phyloP scores from a whole-genome alignment of 225 moss, liverwort and hornwort species.

The Polytrichum commune region DNA sequence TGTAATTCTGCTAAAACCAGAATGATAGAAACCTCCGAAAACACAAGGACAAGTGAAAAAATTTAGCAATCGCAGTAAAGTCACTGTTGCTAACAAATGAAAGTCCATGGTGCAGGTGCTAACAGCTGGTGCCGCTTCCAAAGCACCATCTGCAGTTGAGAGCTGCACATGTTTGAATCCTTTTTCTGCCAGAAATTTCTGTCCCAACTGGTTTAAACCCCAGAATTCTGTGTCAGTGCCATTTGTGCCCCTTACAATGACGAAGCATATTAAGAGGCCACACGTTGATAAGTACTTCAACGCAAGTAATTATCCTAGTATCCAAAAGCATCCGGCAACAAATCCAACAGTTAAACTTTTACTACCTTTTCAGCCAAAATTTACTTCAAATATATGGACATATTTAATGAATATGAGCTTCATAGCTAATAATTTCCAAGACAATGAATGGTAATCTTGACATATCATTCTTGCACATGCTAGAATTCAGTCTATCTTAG shows the following conservation, averaged over 20 bases:
- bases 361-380: background rate
- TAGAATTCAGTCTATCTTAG: too few species aligned
- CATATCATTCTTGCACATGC: too few species aligned
- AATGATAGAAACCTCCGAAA: too few species aligned
- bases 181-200: constrained; percentile 70
- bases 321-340: background rate
- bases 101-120: constrained; percentile 12
- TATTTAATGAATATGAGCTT: background rate
- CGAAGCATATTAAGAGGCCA: background rate
- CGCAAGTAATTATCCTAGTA: too few species aligned
- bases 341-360: background rate
- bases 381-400: background rate
- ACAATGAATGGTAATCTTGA: too few species aligned
- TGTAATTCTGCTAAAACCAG: too few species aligned
- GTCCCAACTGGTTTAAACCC: constrained; percentile 55
- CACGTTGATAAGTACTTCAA: background rate
- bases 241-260: background rate
- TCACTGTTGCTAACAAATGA: too few species aligned
- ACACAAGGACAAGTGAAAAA: too few species aligned
- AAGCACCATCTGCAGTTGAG: constrained; percentile 90
- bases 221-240: background rate
- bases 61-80: too few species aligned
- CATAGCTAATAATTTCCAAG: too few species aligned
- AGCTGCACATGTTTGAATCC: constrained; percentile 83
- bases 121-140: constrained; percentile 98